Evolutionary conservation across 305 asterid species (phyloP), one percentile per base, ranked within the genome.

Genomic region (Solanum aculeatissimum): DNA sequence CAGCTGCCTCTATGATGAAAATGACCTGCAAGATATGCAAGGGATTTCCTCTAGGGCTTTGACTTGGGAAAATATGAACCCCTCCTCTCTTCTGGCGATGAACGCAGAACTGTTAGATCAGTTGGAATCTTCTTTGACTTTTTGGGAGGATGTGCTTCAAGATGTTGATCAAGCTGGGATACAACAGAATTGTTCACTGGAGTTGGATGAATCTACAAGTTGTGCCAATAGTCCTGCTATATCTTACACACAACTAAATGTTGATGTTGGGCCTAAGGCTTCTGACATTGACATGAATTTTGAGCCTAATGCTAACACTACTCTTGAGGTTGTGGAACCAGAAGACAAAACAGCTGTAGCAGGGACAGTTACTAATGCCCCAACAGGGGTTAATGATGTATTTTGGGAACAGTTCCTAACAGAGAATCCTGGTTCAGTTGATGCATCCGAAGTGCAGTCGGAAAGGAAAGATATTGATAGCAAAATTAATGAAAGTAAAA

Each of bases 341-440:
- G 83, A 88, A 78, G 83, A 87, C n/a, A 89, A 88, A 77, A 57
- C 43, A 16, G 84, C 27, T 42, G 87, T 72, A 35, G 84, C 81
- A 14, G 12, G 9, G 45, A 78, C 35, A 51, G 14, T 79, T 14
- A 69, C 74, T 18, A 45, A 80, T 16, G 89, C 81, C 70, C 84
- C 87, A 14, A 86, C 89, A 51, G 93, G 90, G 47, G 89, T 77
- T 14, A 93, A 93, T 84, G 95, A 93, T 82, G 89, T 88, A 53
- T 93, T 93, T 55, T 93, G 97, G 97, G 93, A 93, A 66, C 97
- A 93, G 90, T 93, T 93, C 85, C 84, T 93, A 21, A 92, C 94
- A 0, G 94, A 93, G 90, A 89, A 90, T 25, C 94, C 93, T 29
- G 90, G 83, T 63, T 70, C 93, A 2, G 58, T 86, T 35, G 75